phyloP scores from a whole-genome alignment of 2,329 filamentous ascomycete species.

The Cyphellophora europaea region DNA sequence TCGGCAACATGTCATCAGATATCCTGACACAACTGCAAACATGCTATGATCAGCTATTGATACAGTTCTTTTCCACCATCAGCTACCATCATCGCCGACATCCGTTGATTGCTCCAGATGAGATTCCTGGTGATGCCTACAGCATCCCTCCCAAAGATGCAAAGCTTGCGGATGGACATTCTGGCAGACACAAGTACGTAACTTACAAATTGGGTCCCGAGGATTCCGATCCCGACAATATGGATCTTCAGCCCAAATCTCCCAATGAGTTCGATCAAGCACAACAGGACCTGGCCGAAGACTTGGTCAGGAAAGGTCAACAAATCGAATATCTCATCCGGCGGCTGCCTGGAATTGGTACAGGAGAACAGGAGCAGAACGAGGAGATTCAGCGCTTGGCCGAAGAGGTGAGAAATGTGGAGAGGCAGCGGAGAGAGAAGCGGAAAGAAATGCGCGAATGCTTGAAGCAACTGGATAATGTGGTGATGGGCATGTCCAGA shows the following conservation, averaged over 20 bases:
- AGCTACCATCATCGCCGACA: slow-evolving; percentile 39
- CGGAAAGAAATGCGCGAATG: slow-evolving; percentile 32
- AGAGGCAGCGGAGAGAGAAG: slow-evolving; percentile 32
- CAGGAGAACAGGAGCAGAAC: slow-evolving; percentile 35
- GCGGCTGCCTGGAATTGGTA: slow-evolving; percentile 35
- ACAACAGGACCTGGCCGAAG: slow-evolving; percentile 38
- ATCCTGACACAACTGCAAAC: slow-evolving; percentile 42
- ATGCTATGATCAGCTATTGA: slow-evolving; percentile 42
- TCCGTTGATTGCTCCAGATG: slow-evolving; percentile 28
- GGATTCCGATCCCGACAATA: slow-evolving; percentile 21
- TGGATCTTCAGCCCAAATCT: slow-evolving; percentile 30
- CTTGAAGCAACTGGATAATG: slow-evolving; percentile 30
- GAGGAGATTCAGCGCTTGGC: slow-evolving; percentile 32
- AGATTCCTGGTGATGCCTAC: slow-evolving; percentile 14
- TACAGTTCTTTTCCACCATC: slow-evolving; percentile 42
- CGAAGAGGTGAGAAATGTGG: slow-evolving; percentile 32
- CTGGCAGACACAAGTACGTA: background rate
- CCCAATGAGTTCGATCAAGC: slow-evolving; percentile 32
- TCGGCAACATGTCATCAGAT: slow-evolving; percentile 25
- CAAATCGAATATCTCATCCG: slow-evolving; percentile 41
- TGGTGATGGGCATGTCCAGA: slow-evolving; percentile 20
- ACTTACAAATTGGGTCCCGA: slow-evolving; percentile 4
- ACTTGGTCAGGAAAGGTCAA: slow-evolving; percentile 40
- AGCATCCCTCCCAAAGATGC: slow-evolving; percentile 10
- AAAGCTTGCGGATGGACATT: background rate